A percentile compares a stretch with the other conserved stretches of the same genome.
Evolutionary conservation across 2,329 filamentous ascomycete genomes (phyloP).

Genomic region (Venturia asperata): DNA sequence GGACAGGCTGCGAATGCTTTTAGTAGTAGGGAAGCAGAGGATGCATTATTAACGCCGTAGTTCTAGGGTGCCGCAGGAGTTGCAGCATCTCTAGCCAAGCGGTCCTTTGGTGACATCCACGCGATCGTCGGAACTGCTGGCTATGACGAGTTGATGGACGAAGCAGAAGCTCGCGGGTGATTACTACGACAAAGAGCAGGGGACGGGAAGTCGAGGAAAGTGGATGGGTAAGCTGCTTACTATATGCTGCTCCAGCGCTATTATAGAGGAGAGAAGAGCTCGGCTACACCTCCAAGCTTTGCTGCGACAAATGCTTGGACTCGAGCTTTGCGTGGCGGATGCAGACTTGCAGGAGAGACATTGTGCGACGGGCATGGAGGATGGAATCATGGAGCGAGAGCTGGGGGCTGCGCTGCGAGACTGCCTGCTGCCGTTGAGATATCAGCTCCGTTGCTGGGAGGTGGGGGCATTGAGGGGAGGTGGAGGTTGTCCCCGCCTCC

Average conservation of each 20-base stretch:
- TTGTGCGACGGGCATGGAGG: background rate
- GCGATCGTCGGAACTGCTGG: background rate
- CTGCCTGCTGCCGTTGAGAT: background rate
- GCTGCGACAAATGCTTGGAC: background rate
- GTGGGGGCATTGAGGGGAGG: too few species aligned
- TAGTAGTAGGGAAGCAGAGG: slow-evolving; percentile 5
- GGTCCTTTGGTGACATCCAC: background rate
- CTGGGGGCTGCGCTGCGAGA: background rate
- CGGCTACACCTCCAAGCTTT: background rate
- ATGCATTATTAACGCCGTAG: background rate
- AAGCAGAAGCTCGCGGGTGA: slow-evolving; percentile 7
- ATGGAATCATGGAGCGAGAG: background rate
- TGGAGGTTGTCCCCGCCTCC: too few species aligned
- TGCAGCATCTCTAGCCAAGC: background rate
- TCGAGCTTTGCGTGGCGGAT: background rate
- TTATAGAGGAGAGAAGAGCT: background rate
- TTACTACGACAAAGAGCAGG: slow-evolving; percentile 2
- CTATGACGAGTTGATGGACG: slow-evolving; percentile 4
- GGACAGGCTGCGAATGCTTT: background rate
- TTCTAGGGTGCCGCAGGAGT: background rate
- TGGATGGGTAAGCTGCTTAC: slow-evolving; percentile 14
- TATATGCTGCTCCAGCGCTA: background rate
- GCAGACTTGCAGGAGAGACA: background rate
- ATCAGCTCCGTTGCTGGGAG: background rate
- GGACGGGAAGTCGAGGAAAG: background rate